Conservation (phyloP, 1,284 basidiomycete species). For the Vanrija pseudolonga region DNA sequence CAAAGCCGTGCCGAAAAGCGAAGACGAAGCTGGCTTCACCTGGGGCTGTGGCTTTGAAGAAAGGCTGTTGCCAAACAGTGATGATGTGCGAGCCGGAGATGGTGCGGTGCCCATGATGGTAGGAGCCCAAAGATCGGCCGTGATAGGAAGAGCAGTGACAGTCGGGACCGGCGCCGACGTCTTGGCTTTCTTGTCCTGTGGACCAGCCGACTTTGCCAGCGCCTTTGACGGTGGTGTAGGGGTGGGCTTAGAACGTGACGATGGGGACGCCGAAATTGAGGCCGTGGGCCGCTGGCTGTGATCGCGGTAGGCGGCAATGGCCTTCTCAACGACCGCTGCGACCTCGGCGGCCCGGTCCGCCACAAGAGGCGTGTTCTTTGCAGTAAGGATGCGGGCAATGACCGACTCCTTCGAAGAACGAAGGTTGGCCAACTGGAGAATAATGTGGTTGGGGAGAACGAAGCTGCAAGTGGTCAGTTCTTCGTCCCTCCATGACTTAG, state of each 20-base stretch:
- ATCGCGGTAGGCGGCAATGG: constrained; percentile 45
- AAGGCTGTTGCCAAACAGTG: constrained; percentile 24
- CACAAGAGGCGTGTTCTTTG: background rate
- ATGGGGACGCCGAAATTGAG: no score
- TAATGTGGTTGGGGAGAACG: constrained; percentile 66
- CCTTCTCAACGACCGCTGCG: constrained; percentile 58
- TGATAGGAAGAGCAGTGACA: background rate
- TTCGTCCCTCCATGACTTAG: background rate
- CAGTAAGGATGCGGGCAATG: constrained; percentile 30
- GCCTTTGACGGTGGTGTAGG: background rate
- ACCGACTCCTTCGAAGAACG: constrained; percentile 60
- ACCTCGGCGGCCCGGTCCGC: constrained; percentile 56
- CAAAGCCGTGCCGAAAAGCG: constrained; percentile 9
- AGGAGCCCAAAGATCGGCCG: constrained; percentile 19
- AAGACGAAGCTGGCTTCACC: constrained; percentile 29
- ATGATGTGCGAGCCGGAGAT: constrained; percentile 3
- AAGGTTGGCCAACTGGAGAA: constrained; percentile 62
- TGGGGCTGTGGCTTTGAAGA: background rate
- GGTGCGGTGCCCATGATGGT: constrained; percentile 1
- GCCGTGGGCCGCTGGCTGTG: constrained; percentile 22
- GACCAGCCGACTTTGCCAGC: constrained; percentile 3
- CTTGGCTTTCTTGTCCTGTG: constrained; percentile 6
- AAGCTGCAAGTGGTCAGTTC: constrained; percentile 11
- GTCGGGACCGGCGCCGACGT: background rate
- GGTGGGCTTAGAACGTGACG: no score